These are phyloP conservation scores for Porogramme epimiltina DNA, from an alignment of 1,284 basidiomycete genomes.

Conservation along the genomic window DNA sequence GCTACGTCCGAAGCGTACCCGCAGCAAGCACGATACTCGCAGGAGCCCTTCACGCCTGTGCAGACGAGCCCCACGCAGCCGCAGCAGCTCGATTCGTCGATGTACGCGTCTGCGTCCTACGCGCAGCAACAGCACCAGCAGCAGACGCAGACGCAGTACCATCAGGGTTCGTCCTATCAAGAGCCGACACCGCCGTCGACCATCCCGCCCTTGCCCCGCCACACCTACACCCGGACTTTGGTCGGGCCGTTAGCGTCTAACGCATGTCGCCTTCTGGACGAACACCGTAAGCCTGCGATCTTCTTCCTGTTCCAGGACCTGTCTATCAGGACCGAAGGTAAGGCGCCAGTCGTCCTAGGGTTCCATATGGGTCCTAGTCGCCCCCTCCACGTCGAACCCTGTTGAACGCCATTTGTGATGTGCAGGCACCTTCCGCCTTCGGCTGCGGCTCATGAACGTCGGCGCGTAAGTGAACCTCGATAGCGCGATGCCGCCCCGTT, in stretches of 20 bases:
- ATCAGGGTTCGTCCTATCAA: slow-evolving; percentile 30
- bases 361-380: slow-evolving; percentile 21
- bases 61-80: slow-evolving; percentile 21
- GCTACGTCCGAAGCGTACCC: slow-evolving; percentile 22
- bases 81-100: slow-evolving; percentile 33
- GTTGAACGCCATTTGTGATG: slow-evolving; percentile 16
- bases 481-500: slow-evolving; percentile 15
- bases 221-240: slow-evolving; percentile 82
- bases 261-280: slow-evolving; percentile 80
- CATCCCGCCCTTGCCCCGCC: slow-evolving; percentile 51
- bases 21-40: slow-evolving; percentile 31
- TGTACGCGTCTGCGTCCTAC: slow-evolving; percentile 40
- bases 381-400: slow-evolving; percentile 23
- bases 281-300: slow-evolving; percentile 80
- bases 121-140: slow-evolving; percentile 35
- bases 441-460: slow-evolving; percentile 83
- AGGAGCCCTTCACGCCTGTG: slow-evolving; percentile 35
- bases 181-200: slow-evolving; percentile 36
- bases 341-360: slow-evolving; percentile 25
- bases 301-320: slow-evolving; percentile 90
- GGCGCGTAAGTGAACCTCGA: slow-evolving; percentile 65
- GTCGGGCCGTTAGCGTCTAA: slow-evolving; percentile 87
- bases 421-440: slow-evolving; percentile 72
- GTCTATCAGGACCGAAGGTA: slow-evolving; percentile 84
- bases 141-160: slow-evolving; percentile 30